Conservation (phyloP, 176 grass and related monocot species). For the Hordeum marinum region DNA sequence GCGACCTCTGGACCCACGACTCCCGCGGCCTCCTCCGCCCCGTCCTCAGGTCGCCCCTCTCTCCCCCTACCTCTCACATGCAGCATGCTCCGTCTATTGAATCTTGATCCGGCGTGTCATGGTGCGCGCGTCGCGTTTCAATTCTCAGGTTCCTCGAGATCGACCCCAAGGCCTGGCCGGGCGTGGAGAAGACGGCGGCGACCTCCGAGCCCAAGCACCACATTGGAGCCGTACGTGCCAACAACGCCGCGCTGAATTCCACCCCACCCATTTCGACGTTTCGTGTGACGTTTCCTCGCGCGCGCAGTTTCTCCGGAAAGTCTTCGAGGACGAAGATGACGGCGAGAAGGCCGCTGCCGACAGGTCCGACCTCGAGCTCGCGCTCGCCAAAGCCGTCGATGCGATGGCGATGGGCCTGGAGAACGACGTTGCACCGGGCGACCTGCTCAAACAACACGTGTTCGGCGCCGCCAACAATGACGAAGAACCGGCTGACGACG, state of each 20-base stretch:
- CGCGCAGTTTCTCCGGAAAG: slow-evolving; percentile 65
- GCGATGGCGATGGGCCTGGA: slow-evolving; percentile 81
- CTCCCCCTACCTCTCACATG: not conserved
- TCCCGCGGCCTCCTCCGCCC: slow-evolving; percentile 85
- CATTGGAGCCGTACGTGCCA: slow-evolving; percentile 63
- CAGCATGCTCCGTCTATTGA: not conserved
- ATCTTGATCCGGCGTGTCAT: not conserved
- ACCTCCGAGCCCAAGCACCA: slow-evolving; percentile 78
- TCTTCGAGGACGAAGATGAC: slow-evolving; percentile 76
- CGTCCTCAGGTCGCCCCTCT: slow-evolving; percentile 55
- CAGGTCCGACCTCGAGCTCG: slow-evolving; percentile 72
- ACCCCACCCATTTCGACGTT: not conserved
- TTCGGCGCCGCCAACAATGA: not conserved
- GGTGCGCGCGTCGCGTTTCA: not conserved
- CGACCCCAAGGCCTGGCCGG: slow-evolving; percentile 77
- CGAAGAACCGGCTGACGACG: not conserved
- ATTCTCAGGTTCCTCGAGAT: slow-evolving; percentile 77
- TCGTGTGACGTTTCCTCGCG: not conserved
- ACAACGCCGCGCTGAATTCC: not conserved
- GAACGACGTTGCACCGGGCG: not conserved
- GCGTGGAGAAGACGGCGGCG: slow-evolving; percentile 83
- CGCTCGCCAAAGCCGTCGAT: slow-evolving; percentile 76
- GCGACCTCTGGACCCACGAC: slow-evolving; percentile 80
- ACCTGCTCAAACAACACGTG: slow-evolving; percentile 19
- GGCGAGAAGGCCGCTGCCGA: slow-evolving; percentile 44